Evolutionary conservation across 2,329 filamentous ascomycete genomes (phyloP), one percentile per base, ranked within the genome.

Genomic region (Colletotrichum caudatum): DNA sequence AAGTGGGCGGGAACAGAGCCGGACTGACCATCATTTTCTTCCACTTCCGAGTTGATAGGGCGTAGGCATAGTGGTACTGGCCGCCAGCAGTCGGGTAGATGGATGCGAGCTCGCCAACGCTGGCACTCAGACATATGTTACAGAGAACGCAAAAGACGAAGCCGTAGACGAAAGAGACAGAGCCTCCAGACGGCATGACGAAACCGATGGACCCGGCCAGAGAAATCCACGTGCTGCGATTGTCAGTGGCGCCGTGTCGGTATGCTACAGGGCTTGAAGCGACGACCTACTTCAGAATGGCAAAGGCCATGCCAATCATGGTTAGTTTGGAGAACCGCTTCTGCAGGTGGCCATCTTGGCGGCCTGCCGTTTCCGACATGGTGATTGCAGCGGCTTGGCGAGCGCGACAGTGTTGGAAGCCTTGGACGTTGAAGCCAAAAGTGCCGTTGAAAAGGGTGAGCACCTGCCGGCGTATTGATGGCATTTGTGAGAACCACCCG

Each of bases 71-170:
- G 61, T 85, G 82, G 75, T 85, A 85, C 57, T 85, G 84, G 0
- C 84, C 84, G 9, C 83, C 84, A 0, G 83, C 82, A 0, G 84
- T 86, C 0, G 83, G 84, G 82, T 83, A 86, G 54, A 85, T 81
- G 2, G 82, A 80, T 0, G 81, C 79, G 3, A 85, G 74, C 68
- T 85, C 84, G 1, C 81, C 84, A 5, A 85, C 75, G 35, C 82
- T 84, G 0, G 82, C 80, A 0, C 80, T 81, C 1, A 85, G 76
- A 8, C 80, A 80, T 11, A 85, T 78, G 69, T 83, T 84, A 75
- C 83, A 84, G 5, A 84, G 41, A 11, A 84, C 82, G 70, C 82
- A 84, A 74, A 85, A 83, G 60, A 85, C 77, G 71, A 85, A 85
- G 3, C 83, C 83, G 71, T 85, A 85, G 0, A 85, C 61, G 53